A percentile compares a stretch with the other conserved stretches of the same genome.
These are phyloP conservation scores for Metschnikowia sp. DNA, from an alignment of 805 yeast genomes.

Conservation along the genomic window DNA sequence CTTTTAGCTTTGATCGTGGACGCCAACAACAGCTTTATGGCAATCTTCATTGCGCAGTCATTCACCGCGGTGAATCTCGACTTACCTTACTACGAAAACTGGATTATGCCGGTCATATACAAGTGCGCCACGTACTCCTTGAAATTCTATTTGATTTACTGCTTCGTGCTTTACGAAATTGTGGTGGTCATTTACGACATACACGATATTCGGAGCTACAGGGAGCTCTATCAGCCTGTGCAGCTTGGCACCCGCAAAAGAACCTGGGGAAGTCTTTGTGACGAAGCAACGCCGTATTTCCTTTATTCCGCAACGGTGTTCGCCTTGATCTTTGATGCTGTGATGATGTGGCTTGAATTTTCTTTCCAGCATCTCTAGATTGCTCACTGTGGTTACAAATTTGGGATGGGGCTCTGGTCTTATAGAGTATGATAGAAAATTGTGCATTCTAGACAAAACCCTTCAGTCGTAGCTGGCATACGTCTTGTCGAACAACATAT, in stretches of 20 bases:
- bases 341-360: conserved; percentile 7
- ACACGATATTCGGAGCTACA: conserved; percentile 8
- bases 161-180: conserved; percentile 30
- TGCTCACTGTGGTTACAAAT: too few species aligned
- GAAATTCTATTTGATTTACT: conserved; percentile 34
- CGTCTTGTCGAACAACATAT: conserved; percentile 3
- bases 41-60: conserved; percentile 34
- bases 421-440: not conserved
- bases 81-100: conserved; percentile 16
- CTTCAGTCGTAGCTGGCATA: conserved; percentile 2
- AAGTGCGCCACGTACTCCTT: conserved; percentile 22
- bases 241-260: conserved; percentile 3
- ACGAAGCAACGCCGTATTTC: not conserved
- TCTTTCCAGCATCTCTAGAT: conserved; percentile 1
- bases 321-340: conserved; percentile 5
- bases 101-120: conserved; percentile 15
- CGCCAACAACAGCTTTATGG: conserved; percentile 33
- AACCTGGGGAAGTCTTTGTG: not conserved
- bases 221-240: conserved; percentile 15
- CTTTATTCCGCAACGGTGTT: conserved; percentile 1
- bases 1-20: conserved; percentile 19
- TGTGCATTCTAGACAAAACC: too few species aligned
- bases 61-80: conserved; percentile 25
- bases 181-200: conserved; percentile 13
- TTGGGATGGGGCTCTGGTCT: too few species aligned